Percentiles rank a stretch among this genome's conserved stretches.
Conservation (phyloP, 495 filamentous ascomycete genomes). For the Gamarada debralockiae region DNA sequence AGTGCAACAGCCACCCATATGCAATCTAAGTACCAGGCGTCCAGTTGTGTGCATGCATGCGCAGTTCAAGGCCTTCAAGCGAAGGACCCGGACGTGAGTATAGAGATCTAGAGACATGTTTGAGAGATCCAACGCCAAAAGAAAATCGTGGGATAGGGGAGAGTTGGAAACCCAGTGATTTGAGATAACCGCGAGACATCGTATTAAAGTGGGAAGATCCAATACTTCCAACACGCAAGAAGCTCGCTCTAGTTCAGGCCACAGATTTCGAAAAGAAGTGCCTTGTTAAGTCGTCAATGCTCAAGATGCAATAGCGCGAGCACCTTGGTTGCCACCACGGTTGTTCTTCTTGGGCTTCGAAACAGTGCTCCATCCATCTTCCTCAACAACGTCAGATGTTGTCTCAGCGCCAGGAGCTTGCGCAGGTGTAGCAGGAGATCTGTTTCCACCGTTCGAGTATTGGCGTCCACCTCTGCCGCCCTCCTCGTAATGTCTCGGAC, state of each 20-base stretch:
- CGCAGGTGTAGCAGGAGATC: constrained; percentile 24
- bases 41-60: constrained; percentile 10
- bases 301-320: constrained; percentile 27
- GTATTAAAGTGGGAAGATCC: background rate
- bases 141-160: constrained; percentile 25
- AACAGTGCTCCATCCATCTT: constrained; percentile 79
- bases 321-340: constrained; percentile 31
- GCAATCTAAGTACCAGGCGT: constrained; percentile 19
- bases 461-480: constrained; percentile 26
- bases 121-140: constrained; percentile 29
- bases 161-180: constrained; percentile 16
- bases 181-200: no score
- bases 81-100: constrained; percentile 9
- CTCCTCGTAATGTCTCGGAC: constrained; percentile 31
- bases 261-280: background rate
- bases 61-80: constrained; percentile 9
- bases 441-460: constrained; percentile 38
- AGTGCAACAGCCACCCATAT: constrained; percentile 20
- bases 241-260: constrained; percentile 7
- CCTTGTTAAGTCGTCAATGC: constrained; percentile 1
- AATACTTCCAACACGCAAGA: constrained; percentile 4
- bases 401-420: constrained; percentile 30
- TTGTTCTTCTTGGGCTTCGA: constrained; percentile 47
- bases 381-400: constrained; percentile 44
- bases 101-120: constrained; percentile 21